Evolutionary conservation across 1,284 basidiomycete species (phyloP).

Genomic region (Pascua guehoae): DNA sequence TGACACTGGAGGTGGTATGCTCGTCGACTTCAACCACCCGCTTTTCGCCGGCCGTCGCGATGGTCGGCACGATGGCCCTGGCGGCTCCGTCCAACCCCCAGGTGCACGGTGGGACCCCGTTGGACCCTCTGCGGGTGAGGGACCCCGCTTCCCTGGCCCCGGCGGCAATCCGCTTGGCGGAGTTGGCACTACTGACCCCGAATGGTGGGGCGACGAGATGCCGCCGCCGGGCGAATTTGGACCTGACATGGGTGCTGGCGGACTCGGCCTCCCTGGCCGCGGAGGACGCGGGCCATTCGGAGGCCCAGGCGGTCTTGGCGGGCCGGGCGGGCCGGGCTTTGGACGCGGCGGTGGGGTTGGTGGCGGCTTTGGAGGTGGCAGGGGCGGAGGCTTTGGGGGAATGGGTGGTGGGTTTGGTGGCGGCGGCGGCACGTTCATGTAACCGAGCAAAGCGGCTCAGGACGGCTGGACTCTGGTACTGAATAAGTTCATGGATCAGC

Average conservation of each 20-base stretch:
- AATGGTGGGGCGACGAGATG: constrained; percentile 45
- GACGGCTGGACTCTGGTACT: background rate
- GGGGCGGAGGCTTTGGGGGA: constrained; percentile 17
- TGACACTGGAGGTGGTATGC: constrained; percentile 52
- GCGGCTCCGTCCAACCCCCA: constrained; percentile 46
- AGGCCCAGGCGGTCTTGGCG: constrained; percentile 18
- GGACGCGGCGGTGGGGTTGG: constrained; percentile 3
- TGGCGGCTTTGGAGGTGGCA: constrained; percentile 17
- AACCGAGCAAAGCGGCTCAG: background rate
- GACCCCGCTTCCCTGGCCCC: constrained; percentile 19
- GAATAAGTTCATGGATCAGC: too few relatives aligned
- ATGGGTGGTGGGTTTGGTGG: constrained; percentile 17
- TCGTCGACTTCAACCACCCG: constrained; percentile 55
- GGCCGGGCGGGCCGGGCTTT: constrained; percentile 10
- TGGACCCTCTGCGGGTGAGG: constrained; percentile 39
- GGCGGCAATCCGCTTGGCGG: constrained; percentile 41
- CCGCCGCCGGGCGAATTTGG: constrained; percentile 47
- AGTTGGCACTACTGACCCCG: constrained; percentile 36
- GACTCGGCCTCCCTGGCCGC: constrained; percentile 16
- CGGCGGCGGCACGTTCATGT: constrained; percentile 28
- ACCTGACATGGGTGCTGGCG: constrained; percentile 36
- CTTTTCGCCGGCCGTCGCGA: constrained; percentile 47
- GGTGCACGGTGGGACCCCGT: constrained; percentile 57
- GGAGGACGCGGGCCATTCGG: constrained; percentile 11
- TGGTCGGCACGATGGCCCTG: constrained; percentile 29